These are phyloP conservation scores for Talaromyces proteolyticus DNA, from an alignment of 495 filamentous ascomycete genomes.

Conservation along the genomic window DNA sequence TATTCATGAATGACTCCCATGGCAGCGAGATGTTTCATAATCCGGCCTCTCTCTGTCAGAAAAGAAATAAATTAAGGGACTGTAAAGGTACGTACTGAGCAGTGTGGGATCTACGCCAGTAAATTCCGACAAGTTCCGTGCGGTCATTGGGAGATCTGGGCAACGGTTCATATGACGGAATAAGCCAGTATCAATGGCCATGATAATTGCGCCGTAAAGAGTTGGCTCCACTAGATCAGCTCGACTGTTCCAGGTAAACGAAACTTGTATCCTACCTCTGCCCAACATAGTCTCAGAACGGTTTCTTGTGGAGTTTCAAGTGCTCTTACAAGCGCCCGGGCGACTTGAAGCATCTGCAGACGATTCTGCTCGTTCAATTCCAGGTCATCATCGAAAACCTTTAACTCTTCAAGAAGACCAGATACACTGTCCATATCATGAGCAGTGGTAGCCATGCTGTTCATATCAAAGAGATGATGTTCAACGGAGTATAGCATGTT, in stretches of 20 bases:
- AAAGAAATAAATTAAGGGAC: too few relatives aligned
- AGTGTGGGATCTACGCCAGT: not conserved
- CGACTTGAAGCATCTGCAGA: not conserved
- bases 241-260: not conserved
- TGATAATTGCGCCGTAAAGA: not conserved
- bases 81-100: too few relatives aligned
- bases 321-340: not conserved
- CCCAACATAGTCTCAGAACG: not conserved
- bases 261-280: not conserved
- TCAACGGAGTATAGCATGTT: too few relatives aligned
- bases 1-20: conserved; percentile 43
- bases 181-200: not conserved
- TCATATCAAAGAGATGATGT: too few relatives aligned
- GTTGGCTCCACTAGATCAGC: not conserved
- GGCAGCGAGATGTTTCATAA: conserved; percentile 44
- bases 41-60: conserved; percentile 17
- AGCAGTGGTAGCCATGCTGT: not conserved
- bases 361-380: not conserved
- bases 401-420: not conserved
- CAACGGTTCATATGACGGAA: not conserved
- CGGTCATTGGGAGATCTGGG: not conserved
- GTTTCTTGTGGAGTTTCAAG: not conserved
- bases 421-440: not conserved
- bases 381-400: not conserved
- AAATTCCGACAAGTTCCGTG: not conserved